Conservation (phyloP, 129 eudicot species). For the Saussurea involucrata region DNA sequence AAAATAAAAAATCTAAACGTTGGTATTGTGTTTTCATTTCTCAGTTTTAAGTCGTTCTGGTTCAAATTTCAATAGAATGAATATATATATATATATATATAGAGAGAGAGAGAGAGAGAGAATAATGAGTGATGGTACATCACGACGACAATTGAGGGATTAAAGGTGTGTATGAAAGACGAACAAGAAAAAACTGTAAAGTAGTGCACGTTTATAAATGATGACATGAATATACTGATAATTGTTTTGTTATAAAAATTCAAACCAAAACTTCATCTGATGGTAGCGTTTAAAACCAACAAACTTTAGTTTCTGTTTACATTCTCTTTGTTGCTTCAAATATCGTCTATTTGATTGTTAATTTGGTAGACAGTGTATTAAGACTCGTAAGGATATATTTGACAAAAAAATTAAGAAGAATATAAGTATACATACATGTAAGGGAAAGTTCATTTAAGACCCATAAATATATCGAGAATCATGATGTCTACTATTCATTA, state of each 20-base stretch:
- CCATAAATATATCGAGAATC: background rate
- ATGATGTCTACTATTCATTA: background rate
- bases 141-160: background rate
- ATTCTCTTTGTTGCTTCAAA: background rate
- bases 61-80: no score
- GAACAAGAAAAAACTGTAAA: background rate
- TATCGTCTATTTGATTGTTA: background rate
- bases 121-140: constrained; percentile 9
- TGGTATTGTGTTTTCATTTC: background rate
- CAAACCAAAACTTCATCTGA: background rate
- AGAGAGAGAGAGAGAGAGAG: background rate
- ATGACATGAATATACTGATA: background rate
- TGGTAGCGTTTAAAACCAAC: background rate
- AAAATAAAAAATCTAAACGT: background rate
- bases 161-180: constrained; percentile 7
- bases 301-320: background rate
- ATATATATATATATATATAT: no score
- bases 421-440: background rate
- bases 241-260: background rate
- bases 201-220: background rate
- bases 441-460: background rate
- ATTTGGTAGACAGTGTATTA: background rate
- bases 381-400: background rate
- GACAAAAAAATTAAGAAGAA: background rate
- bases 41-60: background rate